Evolutionary conservation across 805 yeast genomes (phyloP).

Genomic region (Cyberlindnera maritima): DNA sequence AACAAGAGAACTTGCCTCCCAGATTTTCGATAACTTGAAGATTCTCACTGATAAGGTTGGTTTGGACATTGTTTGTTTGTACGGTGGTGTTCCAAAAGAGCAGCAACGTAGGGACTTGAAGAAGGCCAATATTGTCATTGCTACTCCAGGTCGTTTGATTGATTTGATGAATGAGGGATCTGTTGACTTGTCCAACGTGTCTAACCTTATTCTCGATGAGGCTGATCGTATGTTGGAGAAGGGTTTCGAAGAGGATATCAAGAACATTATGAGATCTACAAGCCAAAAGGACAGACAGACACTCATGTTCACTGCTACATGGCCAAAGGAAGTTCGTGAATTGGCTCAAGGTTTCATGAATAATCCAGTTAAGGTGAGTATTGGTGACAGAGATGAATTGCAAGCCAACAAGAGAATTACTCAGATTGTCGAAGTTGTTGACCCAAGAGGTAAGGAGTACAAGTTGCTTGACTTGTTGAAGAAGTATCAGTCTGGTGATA

Average conservation of each 20-base stretch:
- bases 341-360: slow-evolving; percentile 84
- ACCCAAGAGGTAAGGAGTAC: slow-evolving; percentile 70
- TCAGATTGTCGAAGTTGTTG: slow-evolving; percentile 91
- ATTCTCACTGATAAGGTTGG: slow-evolving; percentile 57
- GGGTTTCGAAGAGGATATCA: slow-evolving; percentile 97
- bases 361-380: slow-evolving; percentile 81
- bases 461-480: slow-evolving; percentile 67
- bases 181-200: slow-evolving; percentile 61
- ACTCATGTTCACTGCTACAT: slow-evolving; percentile 98
- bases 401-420: slow-evolving; percentile 92
- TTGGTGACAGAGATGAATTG: slow-evolving; percentile 93
- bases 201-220: slow-evolving; percentile 88
- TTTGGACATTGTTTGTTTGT: slow-evolving; percentile 76
- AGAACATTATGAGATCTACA: slow-evolving; percentile 67
- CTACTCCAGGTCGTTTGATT: slow-evolving; percentile 96
- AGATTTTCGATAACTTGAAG: slow-evolving; percentile 80
- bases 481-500: slow-evolving; percentile 68
- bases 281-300: slow-evolving; percentile 68
- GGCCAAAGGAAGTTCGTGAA: slow-evolving; percentile 99
- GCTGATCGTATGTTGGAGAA: slow-evolving; percentile 99
- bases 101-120: slow-evolving; percentile 75
- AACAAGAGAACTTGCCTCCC: slow-evolving; percentile 95
- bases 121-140: slow-evolving; percentile 78
- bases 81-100: slow-evolving; percentile 97
- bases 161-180: slow-evolving; percentile 90